A percentile compares a stretch with the other conserved stretches of the same genome.
Evolutionary conservation across 2,329 filamentous ascomycete genomes (phyloP).

Genomic region (Aspergillus ochraceus): DNA sequence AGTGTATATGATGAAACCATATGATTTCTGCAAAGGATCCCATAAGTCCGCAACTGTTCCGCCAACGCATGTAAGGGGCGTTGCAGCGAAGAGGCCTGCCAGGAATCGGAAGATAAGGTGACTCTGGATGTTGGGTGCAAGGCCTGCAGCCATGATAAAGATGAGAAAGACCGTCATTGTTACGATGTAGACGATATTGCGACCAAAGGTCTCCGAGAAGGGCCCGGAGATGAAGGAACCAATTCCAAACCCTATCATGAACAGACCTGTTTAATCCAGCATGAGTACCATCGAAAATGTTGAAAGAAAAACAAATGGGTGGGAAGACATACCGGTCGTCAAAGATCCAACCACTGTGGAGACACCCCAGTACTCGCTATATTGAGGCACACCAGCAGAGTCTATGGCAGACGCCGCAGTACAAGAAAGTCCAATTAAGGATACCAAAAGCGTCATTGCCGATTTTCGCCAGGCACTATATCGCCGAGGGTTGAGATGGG

Average conservation of each 20-base stretch:
- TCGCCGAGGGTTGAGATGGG: slow-evolving; percentile 40
- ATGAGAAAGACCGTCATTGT: slow-evolving; percentile 49
- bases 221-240: slow-evolving; percentile 52
- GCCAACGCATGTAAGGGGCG: slow-evolving; percentile 46
- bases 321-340: slow-evolving; percentile 38
- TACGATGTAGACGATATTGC: slow-evolving; percentile 51
- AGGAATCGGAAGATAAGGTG: slow-evolving; percentile 53
- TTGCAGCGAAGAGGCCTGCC: slow-evolving; percentile 49
- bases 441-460: slow-evolving; percentile 45
- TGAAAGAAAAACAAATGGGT: no score
- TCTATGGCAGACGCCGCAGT: slow-evolving; percentile 55
- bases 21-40: slow-evolving; percentile 47
- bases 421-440: slow-evolving; percentile 52
- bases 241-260: slow-evolving; percentile 48
- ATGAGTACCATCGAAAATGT: background rate
- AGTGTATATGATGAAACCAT: slow-evolving; percentile 52
- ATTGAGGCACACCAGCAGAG: slow-evolving; percentile 47
- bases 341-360: slow-evolving; percentile 51
- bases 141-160: slow-evolving; percentile 50
- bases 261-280: slow-evolving; percentile 1
- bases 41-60: slow-evolving; percentile 50
- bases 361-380: slow-evolving; percentile 49
- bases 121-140: slow-evolving; percentile 50
- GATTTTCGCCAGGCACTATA: slow-evolving; percentile 34
- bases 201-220: slow-evolving; percentile 49